phyloP scores from a whole-genome alignment of 768 basidiomycete genomes.

The Amanita brunnescens region DNA sequence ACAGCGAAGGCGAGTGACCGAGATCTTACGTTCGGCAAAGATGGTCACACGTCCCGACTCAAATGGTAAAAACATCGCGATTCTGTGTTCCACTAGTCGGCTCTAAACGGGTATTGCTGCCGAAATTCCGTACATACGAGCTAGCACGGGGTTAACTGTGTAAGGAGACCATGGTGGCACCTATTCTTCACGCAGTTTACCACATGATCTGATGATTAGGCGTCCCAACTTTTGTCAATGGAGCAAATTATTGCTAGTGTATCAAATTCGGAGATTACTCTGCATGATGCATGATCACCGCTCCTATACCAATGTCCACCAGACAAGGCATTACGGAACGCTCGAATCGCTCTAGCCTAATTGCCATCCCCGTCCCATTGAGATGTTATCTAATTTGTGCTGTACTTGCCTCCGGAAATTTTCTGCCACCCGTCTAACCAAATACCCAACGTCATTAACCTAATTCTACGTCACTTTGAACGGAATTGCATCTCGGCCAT shows the following conservation, averaged over 20 bases:
- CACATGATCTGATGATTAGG: neutral
- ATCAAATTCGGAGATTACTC: neutral
- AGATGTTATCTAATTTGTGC: neutral
- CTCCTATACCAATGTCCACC: neutral
- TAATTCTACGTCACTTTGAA: conserved; percentile 4
- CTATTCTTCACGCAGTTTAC: neutral
- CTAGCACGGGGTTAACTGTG: neutral
- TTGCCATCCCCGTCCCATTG: neutral
- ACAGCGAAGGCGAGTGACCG: neutral
- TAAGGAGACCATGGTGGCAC: neutral
- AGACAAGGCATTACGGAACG: neutral
- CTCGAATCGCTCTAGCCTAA: neutral
- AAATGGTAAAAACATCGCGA: neutral
- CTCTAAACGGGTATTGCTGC: neutral
- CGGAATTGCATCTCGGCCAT: neutral
- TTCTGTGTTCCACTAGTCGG: neutral
- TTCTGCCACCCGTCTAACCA: neutral
- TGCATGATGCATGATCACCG: neutral
- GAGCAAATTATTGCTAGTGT: neutral
- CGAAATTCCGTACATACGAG: neutral
- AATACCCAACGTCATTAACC: conserved; percentile 3
- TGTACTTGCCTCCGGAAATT: neutral
- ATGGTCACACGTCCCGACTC: neutral
- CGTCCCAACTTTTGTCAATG: neutral
- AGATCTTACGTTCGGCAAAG: neutral